These are phyloP conservation scores for Lobosporangium transversale DNA, from an alignment of 192 early-diverging fungal genomes.

Conservation along the genomic window DNA sequence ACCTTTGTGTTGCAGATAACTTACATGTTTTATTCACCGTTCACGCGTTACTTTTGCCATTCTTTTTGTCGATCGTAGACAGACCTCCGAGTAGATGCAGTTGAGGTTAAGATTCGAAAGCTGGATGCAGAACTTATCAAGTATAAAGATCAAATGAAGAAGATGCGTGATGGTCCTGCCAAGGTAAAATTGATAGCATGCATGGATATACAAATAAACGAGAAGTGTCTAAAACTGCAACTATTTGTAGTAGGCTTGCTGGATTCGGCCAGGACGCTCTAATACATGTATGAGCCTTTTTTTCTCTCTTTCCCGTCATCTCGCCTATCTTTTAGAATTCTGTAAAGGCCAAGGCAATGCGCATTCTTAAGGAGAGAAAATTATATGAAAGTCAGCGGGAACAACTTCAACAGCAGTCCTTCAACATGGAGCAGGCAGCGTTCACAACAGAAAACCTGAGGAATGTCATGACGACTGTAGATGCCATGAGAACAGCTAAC, in stretches of 20 bases:
- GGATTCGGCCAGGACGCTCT: too few relatives aligned
- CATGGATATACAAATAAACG: too few relatives aligned
- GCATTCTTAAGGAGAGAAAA: conserved; percentile 94
- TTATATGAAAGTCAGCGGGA: conserved; percentile 95
- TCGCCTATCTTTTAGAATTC: too few relatives aligned
- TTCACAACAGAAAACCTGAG: conserved; percentile 95
- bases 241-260: too few relatives aligned
- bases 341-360: conserved; percentile 92
- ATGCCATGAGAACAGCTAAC: conserved; percentile 97
- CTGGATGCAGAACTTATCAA: conserved; percentile 92
- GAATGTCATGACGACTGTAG: conserved; percentile 95
- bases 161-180: conserved; percentile 88
- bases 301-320: too few relatives aligned
- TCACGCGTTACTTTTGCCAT: neutral
- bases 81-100: conserved; percentile 83
- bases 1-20: neutral
- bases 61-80: conserved; percentile 61
- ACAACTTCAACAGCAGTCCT: conserved; percentile 94
- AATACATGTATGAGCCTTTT: too few relatives aligned
- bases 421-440: conserved; percentile 98
- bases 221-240: too few relatives aligned
- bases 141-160: conserved; percentile 94
- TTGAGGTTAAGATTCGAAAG: conserved; percentile 95
- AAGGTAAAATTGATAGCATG: too few relatives aligned
- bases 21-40: neutral